A percentile compares a stretch with the other conserved stretches of the same genome.
Evolutionary conservation across 495 filamentous ascomycete species (phyloP).

Genomic region (Aspergillus avenaceus): DNA sequence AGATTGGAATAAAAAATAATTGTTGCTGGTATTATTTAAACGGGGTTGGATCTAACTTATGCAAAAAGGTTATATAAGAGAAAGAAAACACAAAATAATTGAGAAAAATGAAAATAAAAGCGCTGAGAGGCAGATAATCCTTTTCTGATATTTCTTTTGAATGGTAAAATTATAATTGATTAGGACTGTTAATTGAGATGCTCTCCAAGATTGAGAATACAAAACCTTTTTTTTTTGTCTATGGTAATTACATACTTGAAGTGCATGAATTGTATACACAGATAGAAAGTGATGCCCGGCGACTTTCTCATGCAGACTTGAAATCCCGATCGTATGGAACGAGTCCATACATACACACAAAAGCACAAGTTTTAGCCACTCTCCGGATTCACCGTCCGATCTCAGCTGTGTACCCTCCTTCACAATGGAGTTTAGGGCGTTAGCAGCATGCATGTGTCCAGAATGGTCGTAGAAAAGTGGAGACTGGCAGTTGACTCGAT

Average conservation of each 20-base stretch:
- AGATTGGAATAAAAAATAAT: conserved; percentile 12
- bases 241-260: neutral
- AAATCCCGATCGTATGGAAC: conserved; percentile 25
- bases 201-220: neutral
- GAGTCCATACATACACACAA: conserved; percentile 1
- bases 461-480: conserved; percentile 19
- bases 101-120: neutral
- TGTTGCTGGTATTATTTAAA: neutral
- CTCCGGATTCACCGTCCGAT: conserved; percentile 22
- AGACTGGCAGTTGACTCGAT: conserved; percentile 6
- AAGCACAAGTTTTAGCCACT: conserved; percentile 13
- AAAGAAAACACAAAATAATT: neutral
- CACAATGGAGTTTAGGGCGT: conserved; percentile 8
- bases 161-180: neutral
- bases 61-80: neutral
- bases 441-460: conserved; percentile 24
- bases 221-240: neutral
- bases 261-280: neutral
- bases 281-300: conserved; percentile 11
- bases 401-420: conserved; percentile 17
- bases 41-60: conserved; percentile 4
- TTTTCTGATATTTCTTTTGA: neutral
- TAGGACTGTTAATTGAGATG: neutral
- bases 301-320: conserved; percentile 19
- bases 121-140: too few relatives aligned